Percentiles rank a stretch among this genome's conserved stretches.
Evolutionary conservation across 805 yeast genomes (phyloP).

Genomic region (Sugiyamaella boreocaroliniensis): DNA sequence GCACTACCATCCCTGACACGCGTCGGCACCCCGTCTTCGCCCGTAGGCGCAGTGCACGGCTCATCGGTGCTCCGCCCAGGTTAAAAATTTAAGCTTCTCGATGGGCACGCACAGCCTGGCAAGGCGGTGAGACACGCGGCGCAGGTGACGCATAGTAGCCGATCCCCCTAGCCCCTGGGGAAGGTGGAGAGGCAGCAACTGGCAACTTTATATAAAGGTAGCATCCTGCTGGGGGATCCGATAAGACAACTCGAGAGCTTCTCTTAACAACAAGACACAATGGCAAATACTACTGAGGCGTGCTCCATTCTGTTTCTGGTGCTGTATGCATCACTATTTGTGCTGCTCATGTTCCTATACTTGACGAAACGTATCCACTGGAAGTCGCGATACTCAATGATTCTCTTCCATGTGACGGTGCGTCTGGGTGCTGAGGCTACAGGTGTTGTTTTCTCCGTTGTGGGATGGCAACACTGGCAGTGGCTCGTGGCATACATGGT

Average conservation of each 20-base stretch:
- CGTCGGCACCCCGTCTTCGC: too few species aligned
- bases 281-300: conserved; percentile 1
- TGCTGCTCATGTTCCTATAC: conserved; percentile 1
- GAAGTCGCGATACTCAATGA: conserved; percentile 7
- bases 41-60: too few species aligned
- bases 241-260: too few species aligned
- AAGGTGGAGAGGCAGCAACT: too few species aligned
- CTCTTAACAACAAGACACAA: background rate
- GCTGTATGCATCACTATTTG: conserved; percentile 6
- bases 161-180: too few species aligned
- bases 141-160: background rate
- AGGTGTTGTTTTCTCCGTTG: conserved; percentile 11
- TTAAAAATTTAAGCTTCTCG: background rate
- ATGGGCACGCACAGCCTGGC: background rate
- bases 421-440: conserved; percentile 17
- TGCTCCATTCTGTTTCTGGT: conserved; percentile 7
- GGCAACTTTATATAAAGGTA: too few species aligned
- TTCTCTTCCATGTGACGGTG: conserved; percentile 9
- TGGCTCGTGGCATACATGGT: conserved; percentile 19
- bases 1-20: too few species aligned
- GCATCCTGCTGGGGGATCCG: too few species aligned
- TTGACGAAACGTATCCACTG: conserved; percentile 5
- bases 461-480: conserved; percentile 2
- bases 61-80: too few species aligned
- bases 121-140: background rate